Conservation (phyloP, 176 grass and related monocot genomes). For the Triticum monococcum region DNA sequence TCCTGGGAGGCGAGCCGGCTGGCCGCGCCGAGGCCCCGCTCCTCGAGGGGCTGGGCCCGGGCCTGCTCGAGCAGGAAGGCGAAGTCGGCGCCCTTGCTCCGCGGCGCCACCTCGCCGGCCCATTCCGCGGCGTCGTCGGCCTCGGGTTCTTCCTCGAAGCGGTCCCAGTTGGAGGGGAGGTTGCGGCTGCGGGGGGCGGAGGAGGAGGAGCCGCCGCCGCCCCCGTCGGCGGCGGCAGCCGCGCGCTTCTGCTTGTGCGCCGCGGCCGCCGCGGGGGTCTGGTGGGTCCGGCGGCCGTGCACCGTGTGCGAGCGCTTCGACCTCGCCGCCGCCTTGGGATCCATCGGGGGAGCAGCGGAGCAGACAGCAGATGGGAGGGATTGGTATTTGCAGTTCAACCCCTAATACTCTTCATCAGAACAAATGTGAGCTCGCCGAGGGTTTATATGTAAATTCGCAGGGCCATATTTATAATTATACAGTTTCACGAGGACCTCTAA, state of each 20-base stretch:
- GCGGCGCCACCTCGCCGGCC: slow-evolving; percentile 47
- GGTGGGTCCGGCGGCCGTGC: slow-evolving; percentile 65
- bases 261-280: slow-evolving; percentile 51
- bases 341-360: slow-evolving; percentile 38
- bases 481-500: neutral
- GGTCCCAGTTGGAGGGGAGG: slow-evolving; percentile 84
- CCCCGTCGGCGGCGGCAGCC: neutral
- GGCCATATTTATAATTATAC: fast-evolving
- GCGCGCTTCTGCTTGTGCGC: slow-evolving; percentile 67
- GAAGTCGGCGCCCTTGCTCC: slow-evolving; percentile 87
- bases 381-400: neutral
- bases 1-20: slow-evolving; percentile 37
- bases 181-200: slow-evolving; percentile 29
- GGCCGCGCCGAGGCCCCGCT: slow-evolving; percentile 5
- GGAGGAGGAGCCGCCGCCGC: neutral
- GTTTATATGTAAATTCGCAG: neutral
- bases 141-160: slow-evolving; percentile 53
- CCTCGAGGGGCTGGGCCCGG: slow-evolving; percentile 44
- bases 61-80: slow-evolving; percentile 73
- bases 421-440: neutral
- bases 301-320: slow-evolving; percentile 83
- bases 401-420: neutral
- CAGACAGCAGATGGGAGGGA: neutral
- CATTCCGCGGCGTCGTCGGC: slow-evolving; percentile 31
- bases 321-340: slow-evolving; percentile 86